Conservation (phyloP, 2,329 filamentous ascomycete species). For the Neocucurbitaria cava region DNA sequence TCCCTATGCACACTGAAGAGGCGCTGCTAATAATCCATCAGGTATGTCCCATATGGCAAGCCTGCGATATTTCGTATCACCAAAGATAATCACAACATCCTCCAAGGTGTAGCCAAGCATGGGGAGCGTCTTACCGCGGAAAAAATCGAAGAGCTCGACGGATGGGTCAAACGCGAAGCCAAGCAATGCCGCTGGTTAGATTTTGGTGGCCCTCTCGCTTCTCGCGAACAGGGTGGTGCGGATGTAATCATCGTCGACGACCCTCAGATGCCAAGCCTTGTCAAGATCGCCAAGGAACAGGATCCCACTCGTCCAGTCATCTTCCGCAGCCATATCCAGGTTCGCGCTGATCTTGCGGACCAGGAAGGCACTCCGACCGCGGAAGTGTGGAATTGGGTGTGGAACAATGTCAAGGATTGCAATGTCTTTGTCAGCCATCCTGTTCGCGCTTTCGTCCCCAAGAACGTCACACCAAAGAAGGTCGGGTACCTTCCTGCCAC, state of each 20-base stretch:
- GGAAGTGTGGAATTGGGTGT: slow-evolving; percentile 78
- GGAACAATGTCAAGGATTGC: slow-evolving; percentile 71
- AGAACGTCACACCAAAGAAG: slow-evolving; percentile 68
- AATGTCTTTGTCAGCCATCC: slow-evolving; percentile 86
- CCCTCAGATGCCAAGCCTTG: slow-evolving; percentile 82
- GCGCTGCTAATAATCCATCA: slow-evolving; percentile 6
- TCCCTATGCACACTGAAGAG: not conserved
- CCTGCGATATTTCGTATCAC: slow-evolving; percentile 70
- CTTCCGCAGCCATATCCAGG: slow-evolving; percentile 84
- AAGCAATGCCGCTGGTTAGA: slow-evolving; percentile 74
- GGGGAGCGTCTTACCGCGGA: slow-evolving; percentile 69
- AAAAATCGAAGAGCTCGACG: slow-evolving; percentile 67
- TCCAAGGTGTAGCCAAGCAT: slow-evolving; percentile 74
- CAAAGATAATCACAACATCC: slow-evolving; percentile 88
- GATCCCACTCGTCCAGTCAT: slow-evolving; percentile 79
- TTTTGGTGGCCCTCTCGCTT: slow-evolving; percentile 69
- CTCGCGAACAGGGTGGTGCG: slow-evolving; percentile 72
- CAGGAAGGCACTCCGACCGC: slow-evolving; percentile 70
- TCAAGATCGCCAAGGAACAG: slow-evolving; percentile 73
- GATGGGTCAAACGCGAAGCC: slow-evolving; percentile 78
- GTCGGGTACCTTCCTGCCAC: slow-evolving; percentile 81
- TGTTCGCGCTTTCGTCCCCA: slow-evolving; percentile 76
- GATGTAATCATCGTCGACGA: slow-evolving; percentile 82
- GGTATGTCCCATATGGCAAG: not conserved
- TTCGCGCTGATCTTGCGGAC: slow-evolving; percentile 75